Evolutionary conservation across 805 yeast species (phyloP).

Genomic region (Lachancea sp.): DNA sequence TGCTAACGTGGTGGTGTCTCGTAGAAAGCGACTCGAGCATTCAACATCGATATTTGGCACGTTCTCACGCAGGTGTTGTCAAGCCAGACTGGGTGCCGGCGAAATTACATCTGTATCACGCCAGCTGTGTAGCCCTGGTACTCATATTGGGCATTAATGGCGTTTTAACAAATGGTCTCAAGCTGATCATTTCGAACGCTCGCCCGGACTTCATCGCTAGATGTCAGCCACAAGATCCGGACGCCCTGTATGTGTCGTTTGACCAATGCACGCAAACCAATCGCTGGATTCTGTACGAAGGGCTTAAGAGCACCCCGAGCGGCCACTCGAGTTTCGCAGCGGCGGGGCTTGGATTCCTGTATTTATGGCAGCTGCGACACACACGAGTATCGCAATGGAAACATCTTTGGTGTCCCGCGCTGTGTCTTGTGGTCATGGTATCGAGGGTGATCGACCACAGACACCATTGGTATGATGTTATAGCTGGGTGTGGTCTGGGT

Average conservation of each 20-base stretch:
- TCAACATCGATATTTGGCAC: neutral
- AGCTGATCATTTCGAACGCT: slow-evolving; percentile 22
- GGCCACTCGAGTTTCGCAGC: slow-evolving; percentile 27
- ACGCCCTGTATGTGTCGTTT: slow-evolving; percentile 9
- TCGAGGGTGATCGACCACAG: slow-evolving; percentile 28
- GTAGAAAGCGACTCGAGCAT: slow-evolving; percentile 5
- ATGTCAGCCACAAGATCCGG: slow-evolving; percentile 13
- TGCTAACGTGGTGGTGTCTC: slow-evolving; percentile 8
- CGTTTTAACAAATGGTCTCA: slow-evolving; percentile 23
- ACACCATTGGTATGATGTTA: slow-evolving; percentile 30
- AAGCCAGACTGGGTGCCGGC: slow-evolving; percentile 18
- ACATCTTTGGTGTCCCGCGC: slow-evolving; percentile 25
- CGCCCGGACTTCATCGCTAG: slow-evolving; percentile 30
- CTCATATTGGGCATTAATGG: slow-evolving; percentile 21
- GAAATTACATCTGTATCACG: slow-evolving; percentile 20
- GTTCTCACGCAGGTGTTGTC: slow-evolving; percentile 3
- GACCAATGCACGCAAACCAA: slow-evolving; percentile 14
- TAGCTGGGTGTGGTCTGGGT: slow-evolving; percentile 23
- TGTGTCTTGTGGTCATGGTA: slow-evolving; percentile 23
- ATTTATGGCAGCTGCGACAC: slow-evolving; percentile 21
- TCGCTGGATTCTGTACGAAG: slow-evolving; percentile 20
- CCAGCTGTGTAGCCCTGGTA: slow-evolving; percentile 17
- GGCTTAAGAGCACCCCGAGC: slow-evolving; percentile 30
- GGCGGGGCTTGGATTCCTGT: slow-evolving; percentile 20
- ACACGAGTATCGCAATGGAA: slow-evolving; percentile 13